phyloP scores from a whole-genome alignment of 2,329 filamentous ascomycete species.

The Leptographium radiaticola region DNA sequence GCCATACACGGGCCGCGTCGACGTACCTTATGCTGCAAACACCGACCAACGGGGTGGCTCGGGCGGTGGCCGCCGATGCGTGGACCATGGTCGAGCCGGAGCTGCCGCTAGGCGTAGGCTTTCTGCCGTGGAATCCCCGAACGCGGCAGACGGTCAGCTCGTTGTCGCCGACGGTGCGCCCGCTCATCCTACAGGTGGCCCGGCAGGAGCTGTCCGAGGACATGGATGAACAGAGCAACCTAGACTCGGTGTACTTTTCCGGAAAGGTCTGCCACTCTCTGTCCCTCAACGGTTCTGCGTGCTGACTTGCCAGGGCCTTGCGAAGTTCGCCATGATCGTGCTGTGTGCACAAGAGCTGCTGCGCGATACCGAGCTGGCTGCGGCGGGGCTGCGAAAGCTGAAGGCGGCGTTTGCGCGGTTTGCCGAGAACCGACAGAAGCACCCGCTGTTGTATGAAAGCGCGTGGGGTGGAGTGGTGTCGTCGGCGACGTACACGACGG shows the following conservation, averaged over 20 bases:
- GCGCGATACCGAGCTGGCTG: constrained; percentile 41
- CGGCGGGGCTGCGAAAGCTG: constrained; percentile 44
- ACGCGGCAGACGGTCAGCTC: constrained; percentile 27
- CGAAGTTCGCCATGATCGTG: constrained; percentile 61
- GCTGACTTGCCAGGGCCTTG: constrained; percentile 39
- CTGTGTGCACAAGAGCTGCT: constrained; percentile 53
- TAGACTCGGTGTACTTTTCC: constrained; percentile 85
- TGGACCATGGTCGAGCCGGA: constrained; percentile 68
- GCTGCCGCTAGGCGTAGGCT: constrained; percentile 63
- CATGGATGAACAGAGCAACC: constrained; percentile 57
- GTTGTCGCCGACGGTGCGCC: constrained; percentile 40
- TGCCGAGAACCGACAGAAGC: constrained; percentile 53
- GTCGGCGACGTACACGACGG: constrained; percentile 56
- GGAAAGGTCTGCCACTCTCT: constrained; percentile 48
- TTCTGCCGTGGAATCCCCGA: constrained; percentile 61
- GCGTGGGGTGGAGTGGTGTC: constrained; percentile 76
- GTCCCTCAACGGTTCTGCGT: constrained; percentile 15
- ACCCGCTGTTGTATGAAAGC: constrained; percentile 50
- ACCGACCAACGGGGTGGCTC: constrained; percentile 73
- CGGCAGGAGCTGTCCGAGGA: constrained; percentile 58
- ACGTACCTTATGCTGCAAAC: constrained; percentile 54
- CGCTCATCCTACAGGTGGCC: constrained; percentile 47
- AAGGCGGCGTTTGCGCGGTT: constrained; percentile 56
- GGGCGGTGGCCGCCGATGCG: constrained; percentile 53
- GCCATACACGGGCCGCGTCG: constrained; percentile 34